Conservation (phyloP, 2,329 filamentous ascomycete species). For the Cladosporium sp. region DNA sequence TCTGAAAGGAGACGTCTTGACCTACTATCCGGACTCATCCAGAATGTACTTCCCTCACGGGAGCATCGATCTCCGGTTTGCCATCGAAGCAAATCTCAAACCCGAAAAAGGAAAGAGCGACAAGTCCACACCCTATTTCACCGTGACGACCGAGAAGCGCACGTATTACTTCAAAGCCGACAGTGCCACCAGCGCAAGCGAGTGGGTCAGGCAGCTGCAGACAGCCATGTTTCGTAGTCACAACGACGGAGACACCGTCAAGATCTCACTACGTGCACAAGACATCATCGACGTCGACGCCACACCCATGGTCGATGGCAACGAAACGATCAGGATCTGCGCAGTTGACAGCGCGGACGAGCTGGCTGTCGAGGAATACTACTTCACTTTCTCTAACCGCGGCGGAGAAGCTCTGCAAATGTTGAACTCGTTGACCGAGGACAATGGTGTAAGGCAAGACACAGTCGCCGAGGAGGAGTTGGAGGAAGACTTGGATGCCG, state of each 20-base stretch:
- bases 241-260: slow-evolving; percentile 95
- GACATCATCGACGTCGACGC: slow-evolving; percentile 93
- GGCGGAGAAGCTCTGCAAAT: slow-evolving; percentile 79
- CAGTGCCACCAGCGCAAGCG: slow-evolving; percentile 78
- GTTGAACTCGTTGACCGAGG: slow-evolving; percentile 67
- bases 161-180: slow-evolving; percentile 88
- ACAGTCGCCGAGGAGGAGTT: not conserved
- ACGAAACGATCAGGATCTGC: slow-evolving; percentile 87
- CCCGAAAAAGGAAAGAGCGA: slow-evolving; percentile 47
- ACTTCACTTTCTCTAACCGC: slow-evolving; percentile 89
- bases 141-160: slow-evolving; percentile 73
- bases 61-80: slow-evolving; percentile 87
- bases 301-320: slow-evolving; percentile 82
- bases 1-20: slow-evolving; percentile 83
- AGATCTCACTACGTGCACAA: slow-evolving; percentile 82
- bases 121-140: slow-evolving; percentile 72
- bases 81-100: slow-evolving; percentile 74
- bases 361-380: slow-evolving; percentile 96
- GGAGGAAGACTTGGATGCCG: not conserved
- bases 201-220: slow-evolving; percentile 93
- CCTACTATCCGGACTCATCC: slow-evolving; percentile 79
- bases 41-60: slow-evolving; percentile 89
- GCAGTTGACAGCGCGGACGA: slow-evolving; percentile 93
- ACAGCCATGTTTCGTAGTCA: slow-evolving; percentile 93
- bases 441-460: slow-evolving; percentile 41